phyloP scores from a whole-genome alignment of 164 flowering plant species.

The Piper longum region DNA sequence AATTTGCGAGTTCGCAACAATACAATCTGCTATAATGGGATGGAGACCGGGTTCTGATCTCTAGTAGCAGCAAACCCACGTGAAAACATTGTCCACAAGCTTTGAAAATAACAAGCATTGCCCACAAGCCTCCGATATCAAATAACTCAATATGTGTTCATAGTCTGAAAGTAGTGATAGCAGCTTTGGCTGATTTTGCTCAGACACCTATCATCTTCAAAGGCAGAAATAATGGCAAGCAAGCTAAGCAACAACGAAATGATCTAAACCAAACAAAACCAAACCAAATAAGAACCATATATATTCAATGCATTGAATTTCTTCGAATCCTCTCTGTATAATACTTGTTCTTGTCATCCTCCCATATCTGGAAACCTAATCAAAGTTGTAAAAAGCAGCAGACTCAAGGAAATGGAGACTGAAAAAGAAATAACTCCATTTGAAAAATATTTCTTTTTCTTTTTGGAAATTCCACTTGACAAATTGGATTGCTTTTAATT shows the following conservation, averaged over 20 bases:
- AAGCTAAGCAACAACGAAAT: neutral
- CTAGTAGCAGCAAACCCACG: neutral
- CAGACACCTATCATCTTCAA: neutral
- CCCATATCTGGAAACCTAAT: too few relatives aligned
- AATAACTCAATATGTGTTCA: neutral
- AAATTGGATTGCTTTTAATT: too few relatives aligned
- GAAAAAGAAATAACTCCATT: too few relatives aligned
- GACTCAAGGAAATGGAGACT: neutral
- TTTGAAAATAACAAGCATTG: neutral
- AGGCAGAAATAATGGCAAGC: neutral
- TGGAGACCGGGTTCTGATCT: neutral
- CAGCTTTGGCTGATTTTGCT: neutral
- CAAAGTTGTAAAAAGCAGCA: too few relatives aligned
- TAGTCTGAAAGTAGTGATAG: neutral
- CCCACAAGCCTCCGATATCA: neutral
- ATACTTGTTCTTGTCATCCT: too few relatives aligned
- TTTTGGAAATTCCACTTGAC: too few relatives aligned
- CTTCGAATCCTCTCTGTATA: too few relatives aligned
- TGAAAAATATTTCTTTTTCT: too few relatives aligned
- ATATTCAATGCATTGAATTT: neutral
- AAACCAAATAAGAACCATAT: neutral
- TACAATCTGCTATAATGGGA: neutral
- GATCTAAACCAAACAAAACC: neutral
- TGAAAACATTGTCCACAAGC: neutral
- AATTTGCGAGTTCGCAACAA: too few relatives aligned